Base-by-base conservation (phyloP, 1,284 basidiomycete species). In the Peniophora sp. region DNA sequence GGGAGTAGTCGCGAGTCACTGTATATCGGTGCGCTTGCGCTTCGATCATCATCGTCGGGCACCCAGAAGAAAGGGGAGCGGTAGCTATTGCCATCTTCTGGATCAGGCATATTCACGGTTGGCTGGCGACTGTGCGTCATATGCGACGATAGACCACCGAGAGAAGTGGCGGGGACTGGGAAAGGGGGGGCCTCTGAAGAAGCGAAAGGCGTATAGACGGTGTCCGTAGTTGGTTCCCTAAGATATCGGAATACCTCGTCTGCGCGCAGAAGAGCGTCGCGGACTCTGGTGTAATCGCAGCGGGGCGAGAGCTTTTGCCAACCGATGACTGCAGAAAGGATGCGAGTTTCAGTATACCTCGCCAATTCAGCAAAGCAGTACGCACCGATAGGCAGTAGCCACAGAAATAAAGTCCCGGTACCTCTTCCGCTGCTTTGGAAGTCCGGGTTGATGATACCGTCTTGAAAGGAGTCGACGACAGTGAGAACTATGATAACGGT, bases 401-500 rank as follows among this genome's bases (percentile, higher is more conserved):
- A 41, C 5, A 41, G 19, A n/a, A 41, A 41, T 6, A 41, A 16
- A 5, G 38, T 20, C n/a, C 38, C 38, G 8, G 19, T 41, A 5
- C 38, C 38, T 8, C 38, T 20, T 17, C 38, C 38, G 38, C 16
- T 32, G 12, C 27, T 32, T 12, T 32, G 6, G 27, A 32, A 32
- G 27, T 32, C 12, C n/a, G n/a, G n/a, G 27, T 32, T 32, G 27
- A 12, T 32, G 27, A 32, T 32, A 12, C 27, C 38, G 19, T 41
- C 38, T 41, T n/a, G 19, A 35, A 49, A 53, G 38, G 39, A 50
- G 20, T 52, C 48, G 20, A 49, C 43, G 16, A 52, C 10, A 10
- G 48, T 52, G 24, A 52, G 35, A 5, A 39, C 19, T 25, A 20
- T 34, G 27, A 32, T 5, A 32, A 12, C 5, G 6, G n/a, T n/a